Evolutionary conservation across 2,329 filamentous ascomycete genomes (phyloP), one percentile per base, ranked within the genome.

Genomic region (Karstenula rhodostoma): DNA sequence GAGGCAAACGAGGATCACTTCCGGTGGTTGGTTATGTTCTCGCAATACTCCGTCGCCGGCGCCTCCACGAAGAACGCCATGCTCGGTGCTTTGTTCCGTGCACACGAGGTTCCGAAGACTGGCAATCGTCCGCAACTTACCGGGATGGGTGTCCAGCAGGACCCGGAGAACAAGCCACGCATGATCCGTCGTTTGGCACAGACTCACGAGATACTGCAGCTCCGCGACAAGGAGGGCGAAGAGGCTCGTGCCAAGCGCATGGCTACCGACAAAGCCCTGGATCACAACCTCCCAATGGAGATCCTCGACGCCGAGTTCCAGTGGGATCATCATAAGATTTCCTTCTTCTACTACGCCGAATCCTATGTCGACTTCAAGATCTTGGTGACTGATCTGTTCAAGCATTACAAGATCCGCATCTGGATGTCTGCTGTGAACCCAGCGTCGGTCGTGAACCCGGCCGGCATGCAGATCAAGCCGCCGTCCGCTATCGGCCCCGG

Each of bases 361-460:
- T 89, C 93, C 0, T 99, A 99, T 77, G 97, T 99, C 83, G 98
- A 98, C 81, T 99, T 99, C 85, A 99, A 99, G 77, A 92, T 93
- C 2, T 87, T 99, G 17, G 95, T 99, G 56, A 97, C 94, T 0
- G 95, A 99, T 75, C 85, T 99, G 13, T 99, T 98, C 86, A 98
- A 98, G 80, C 94, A 98, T 64, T 99, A 98, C 85, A 99, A 99
- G 83, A 97, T 94, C 23, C 89, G 96, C 69, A 99, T 99, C 72
- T 99, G 95, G 95, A 97, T 99, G 92, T 98, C 94, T 4, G 95
- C 95, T 4, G 96, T 99, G 78, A 99, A 99, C 76, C 95, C 95
- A 8, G 95, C 94, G 5, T 97, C 94, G 0, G 97, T 98, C 77
- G 71, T 77, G 37, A 76, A 76, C 48, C 74, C 74, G 12, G 70